Evolutionary conservation across 805 yeast species (phyloP).

Genomic region (Danielia oregonensis): DNA sequence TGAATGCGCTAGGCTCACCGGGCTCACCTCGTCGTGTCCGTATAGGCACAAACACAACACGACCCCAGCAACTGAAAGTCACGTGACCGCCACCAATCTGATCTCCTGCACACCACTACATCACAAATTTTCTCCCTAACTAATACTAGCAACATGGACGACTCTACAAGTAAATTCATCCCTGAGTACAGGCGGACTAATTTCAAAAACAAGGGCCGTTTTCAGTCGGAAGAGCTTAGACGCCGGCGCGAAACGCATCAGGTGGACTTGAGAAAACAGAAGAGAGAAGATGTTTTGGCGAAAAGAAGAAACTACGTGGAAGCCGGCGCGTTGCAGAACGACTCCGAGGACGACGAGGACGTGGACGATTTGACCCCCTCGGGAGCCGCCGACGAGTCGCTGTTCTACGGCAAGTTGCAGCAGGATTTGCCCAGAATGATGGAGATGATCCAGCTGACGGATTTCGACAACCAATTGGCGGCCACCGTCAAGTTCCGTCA

Average conservation of each 20-base stretch:
- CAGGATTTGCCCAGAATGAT: conserved; percentile 83
- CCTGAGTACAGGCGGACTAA: conserved; percentile 98
- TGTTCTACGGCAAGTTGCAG: conserved; percentile 38
- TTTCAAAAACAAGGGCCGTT: conserved; percentile 91
- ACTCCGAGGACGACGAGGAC: conserved; percentile 42
- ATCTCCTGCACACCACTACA: neutral
- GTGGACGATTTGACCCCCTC: conserved; percentile 25
- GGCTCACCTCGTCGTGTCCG: no score
- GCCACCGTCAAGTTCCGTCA: conserved; percentile 94
- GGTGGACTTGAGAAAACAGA: conserved; percentile 92
- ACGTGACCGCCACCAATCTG: no score
- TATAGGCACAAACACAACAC: no score
- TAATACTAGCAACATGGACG: conserved; percentile 52
- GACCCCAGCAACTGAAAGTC: no score
- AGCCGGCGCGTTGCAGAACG: conserved; percentile 30
- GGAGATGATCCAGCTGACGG: conserved; percentile 69
- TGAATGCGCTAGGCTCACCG: no score
- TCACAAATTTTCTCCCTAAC: conserved; percentile 1
- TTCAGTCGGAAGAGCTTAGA: conserved; percentile 92
- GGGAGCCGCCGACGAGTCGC: conserved; percentile 48
- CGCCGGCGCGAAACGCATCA: conserved; percentile 97
- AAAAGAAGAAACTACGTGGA: conserved; percentile 80
- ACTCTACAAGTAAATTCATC: conserved; percentile 75
- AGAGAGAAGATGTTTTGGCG: conserved; percentile 90
- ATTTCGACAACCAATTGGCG: conserved; percentile 73